A percentile compares a stretch with the other conserved stretches of the same genome.
These are phyloP conservation scores for Diaporthe citriasiana DNA, from an alignment of 2,329 filamentous ascomycete genomes.

Conservation along the genomic window DNA sequence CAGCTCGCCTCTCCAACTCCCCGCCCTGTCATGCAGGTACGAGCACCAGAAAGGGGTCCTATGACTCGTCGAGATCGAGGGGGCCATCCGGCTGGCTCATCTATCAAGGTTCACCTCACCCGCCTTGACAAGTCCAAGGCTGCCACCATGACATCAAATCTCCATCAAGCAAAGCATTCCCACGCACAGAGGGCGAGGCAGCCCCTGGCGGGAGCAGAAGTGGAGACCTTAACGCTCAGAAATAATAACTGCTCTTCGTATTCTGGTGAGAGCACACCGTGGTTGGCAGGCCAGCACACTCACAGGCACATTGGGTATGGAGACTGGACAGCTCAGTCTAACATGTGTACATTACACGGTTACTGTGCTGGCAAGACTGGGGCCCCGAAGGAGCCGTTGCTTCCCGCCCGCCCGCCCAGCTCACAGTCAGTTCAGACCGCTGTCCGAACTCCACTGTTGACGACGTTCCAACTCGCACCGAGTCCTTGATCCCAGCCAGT, in stretches of 20 bases:
- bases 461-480: conserved; percentile 11
- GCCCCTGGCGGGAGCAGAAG: not conserved
- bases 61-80: conserved; percentile 27
- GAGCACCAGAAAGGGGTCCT: conserved; percentile 8
- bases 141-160: conserved; percentile 29
- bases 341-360: not conserved
- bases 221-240: conserved; percentile 2
- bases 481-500: conserved; percentile 2
- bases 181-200: not conserved
- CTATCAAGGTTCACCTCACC: conserved; percentile 27
- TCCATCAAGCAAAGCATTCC: not conserved
- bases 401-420: not conserved
- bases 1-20: conserved; percentile 18
- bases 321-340: not conserved
- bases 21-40: conserved; percentile 34
- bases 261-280: conserved; percentile 1
- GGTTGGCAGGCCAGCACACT: conserved; percentile 15
- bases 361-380: conserved; percentile 5
- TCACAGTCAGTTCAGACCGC: conserved; percentile 14
- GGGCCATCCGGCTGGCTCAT: conserved; percentile 19
- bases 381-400: conserved; percentile 17
- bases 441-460: conserved; percentile 6
- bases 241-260: conserved; percentile 20
- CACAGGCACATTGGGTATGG: conserved; percentile 18
- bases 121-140: conserved; percentile 13